These are phyloP conservation scores for Pythium sukuiense DNA, from an alignment of 352 stramenopile species.

Conservation along the genomic window DNA sequence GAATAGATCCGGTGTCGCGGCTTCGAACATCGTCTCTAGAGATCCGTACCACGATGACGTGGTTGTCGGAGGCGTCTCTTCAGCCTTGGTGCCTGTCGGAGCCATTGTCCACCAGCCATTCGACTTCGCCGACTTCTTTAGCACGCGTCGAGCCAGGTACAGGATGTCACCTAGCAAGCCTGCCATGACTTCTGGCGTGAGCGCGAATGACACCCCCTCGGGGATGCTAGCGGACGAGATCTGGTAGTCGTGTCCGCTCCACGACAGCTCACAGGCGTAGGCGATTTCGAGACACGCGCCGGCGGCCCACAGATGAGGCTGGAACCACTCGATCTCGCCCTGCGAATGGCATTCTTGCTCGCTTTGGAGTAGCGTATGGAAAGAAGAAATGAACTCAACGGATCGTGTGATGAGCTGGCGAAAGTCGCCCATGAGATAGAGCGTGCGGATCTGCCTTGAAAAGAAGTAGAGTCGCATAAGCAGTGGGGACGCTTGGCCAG, in stretches of 20 bases:
- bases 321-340: constrained; percentile 35
- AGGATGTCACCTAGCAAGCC: constrained; percentile 63
- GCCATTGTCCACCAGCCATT: constrained; percentile 25
- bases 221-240: constrained; percentile 50
- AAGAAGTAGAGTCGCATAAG: constrained; percentile 78
- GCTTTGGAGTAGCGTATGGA: constrained; percentile 40
- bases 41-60: constrained; percentile 52
- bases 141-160: constrained; percentile 65
- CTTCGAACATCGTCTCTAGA: constrained; percentile 44
- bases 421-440: constrained; percentile 75
- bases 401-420: constrained; percentile 57
- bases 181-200: constrained; percentile 62
- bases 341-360: constrained; percentile 20
- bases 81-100: neutral
- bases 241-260: constrained; percentile 66
- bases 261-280: constrained; percentile 74
- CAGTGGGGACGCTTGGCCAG: constrained; percentile 47
- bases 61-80: neutral
- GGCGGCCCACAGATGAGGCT: constrained; percentile 68
- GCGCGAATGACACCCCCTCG: constrained; percentile 40
- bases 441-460: constrained; percentile 68
- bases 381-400: constrained; percentile 54
- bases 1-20: constrained; percentile 26
- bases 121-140: constrained; percentile 44
- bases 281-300: constrained; percentile 75